Evolutionary conservation across 176 grass and related monocot species (phyloP), one percentile per base, ranked within the genome.

Genomic region (Oryza coarctata): DNA sequence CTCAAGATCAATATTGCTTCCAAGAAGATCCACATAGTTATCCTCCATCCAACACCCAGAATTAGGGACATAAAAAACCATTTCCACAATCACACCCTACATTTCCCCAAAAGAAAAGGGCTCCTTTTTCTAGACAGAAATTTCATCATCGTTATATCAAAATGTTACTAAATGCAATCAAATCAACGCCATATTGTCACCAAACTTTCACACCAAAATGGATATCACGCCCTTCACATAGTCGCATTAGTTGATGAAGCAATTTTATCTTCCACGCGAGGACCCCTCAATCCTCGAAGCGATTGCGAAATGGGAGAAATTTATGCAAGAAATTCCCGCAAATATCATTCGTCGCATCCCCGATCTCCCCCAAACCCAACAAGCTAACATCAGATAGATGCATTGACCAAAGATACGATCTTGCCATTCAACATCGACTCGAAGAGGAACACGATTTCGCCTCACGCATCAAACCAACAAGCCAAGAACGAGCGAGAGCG

Each of bases 311-410:
- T 40, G 44, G n/a, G 34, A 28, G 6, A 7, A 26, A 36, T 61
- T 32, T 32, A 8, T 26, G 27, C 64, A 13, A 14, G 41, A 84
- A 77, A 43, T 27, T 62, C 20, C 20, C 34, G 18, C 45, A 41
- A 60, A 36, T 30, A 69, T 69, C 63, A 1, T 70, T 49, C 36
- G 2, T 15, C 63, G 22, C 63, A 47, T 11, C 71, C 61, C 74
- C 60, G 61, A 78, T 83, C 36, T 86, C 44, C 72, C 65, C 44
- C 25, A 73, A 82, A 71, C 1, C 3, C 66, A 63, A 17, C 38
- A 50, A 57, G 13, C 47, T 6, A 47, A 28, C 52, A 23, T 22
- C 26, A 29, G 20, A 81, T 9, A 15, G 55, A 13, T 40, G 58
- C 68, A 32, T 83, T 31, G 44, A 79, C 31, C 20, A 67, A 80